Evolutionary conservation across 2,329 filamentous ascomycete species (phyloP), one percentile per base, ranked within the genome.

Genomic region (Stagonosporopsis rhizophila): DNA sequence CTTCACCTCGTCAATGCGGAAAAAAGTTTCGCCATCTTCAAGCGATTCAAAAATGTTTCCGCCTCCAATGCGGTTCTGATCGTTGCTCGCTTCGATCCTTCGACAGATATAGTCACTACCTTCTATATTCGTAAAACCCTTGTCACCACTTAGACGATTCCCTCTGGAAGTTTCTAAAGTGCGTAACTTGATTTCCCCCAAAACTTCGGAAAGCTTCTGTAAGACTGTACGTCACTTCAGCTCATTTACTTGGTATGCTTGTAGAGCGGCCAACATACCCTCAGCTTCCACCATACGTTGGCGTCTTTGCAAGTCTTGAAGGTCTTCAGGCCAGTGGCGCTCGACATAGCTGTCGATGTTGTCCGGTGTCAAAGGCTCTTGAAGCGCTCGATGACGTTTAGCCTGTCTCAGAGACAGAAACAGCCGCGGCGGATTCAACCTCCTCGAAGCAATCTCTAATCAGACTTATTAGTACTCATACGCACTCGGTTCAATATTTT

Each of bases 311-410:
- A 50, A n/a, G 12, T 52, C 32, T 12, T 15, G 14, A n/a, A 44
- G 22, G 11, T 52, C 34, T 25, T 23, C n/a, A 14, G 15, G 20
- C 20, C 49, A 20, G 37, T 34, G 23, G 25, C 41, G 27, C 7
- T 52, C 42, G 4, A 46, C 20, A 25, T 27, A 5, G 1, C 22
- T 22, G 27, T 52, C n/a, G 9, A 52, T 46, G 3, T 34, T 46
- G 4, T 46, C 50, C 32, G 42, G 37, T 17, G 35, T 52, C 28
- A 40, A 40, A 11, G 49, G 49, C 34, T 52, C 49, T 22, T 19
- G 41, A 11, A 52, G 27, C 2, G 34, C 35, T 42, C 49, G 42
- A 6, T 20, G 25, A 30, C 49, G 49, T 35, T 46, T 52, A 20
- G 15, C 42, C 22, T 39, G 49, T 9, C 15, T 9, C 12, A 39